phyloP scores from a whole-genome alignment of 208 protist species.

The Entamoeba invadens region DNA sequence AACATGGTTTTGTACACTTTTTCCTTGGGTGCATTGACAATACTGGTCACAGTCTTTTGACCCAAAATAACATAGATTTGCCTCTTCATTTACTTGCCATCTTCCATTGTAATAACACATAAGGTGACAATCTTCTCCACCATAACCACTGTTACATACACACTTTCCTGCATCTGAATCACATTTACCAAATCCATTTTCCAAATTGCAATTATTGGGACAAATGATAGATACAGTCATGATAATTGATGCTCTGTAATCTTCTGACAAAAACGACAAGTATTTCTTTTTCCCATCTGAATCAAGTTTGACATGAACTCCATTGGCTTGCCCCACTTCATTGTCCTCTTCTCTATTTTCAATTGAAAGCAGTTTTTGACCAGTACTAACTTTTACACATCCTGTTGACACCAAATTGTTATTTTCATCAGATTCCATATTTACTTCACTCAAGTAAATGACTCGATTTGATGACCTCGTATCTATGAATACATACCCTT shows the following conservation, averaged over 20 bases:
- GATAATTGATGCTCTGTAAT: neutral
- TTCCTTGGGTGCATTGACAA: neutral
- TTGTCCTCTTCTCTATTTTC: neutral
- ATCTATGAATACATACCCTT: neutral
- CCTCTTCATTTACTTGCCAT: neutral
- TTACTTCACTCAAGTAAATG: neutral
- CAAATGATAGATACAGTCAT: neutral
- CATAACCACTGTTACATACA: neutral
- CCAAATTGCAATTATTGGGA: neutral
- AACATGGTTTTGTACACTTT: neutral
- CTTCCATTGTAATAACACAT: neutral
- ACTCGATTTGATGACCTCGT: neutral
- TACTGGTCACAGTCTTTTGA: neutral
- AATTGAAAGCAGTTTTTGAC: neutral
- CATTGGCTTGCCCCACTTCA: no score
- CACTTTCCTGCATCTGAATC: neutral
- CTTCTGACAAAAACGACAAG: neutral
- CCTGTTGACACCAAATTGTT: neutral
- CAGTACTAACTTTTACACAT: neutral
- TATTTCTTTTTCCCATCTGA: neutral
- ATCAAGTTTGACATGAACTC: neutral
- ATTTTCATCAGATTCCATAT: neutral
- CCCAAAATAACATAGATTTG: neutral
- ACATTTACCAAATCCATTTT: neutral
- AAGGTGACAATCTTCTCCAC: neutral